Percentiles rank a stretch among this genome's conserved stretches.
Evolutionary conservation across 306 rosid species (phyloP).

Genomic region (Abrus pulchellus): DNA sequence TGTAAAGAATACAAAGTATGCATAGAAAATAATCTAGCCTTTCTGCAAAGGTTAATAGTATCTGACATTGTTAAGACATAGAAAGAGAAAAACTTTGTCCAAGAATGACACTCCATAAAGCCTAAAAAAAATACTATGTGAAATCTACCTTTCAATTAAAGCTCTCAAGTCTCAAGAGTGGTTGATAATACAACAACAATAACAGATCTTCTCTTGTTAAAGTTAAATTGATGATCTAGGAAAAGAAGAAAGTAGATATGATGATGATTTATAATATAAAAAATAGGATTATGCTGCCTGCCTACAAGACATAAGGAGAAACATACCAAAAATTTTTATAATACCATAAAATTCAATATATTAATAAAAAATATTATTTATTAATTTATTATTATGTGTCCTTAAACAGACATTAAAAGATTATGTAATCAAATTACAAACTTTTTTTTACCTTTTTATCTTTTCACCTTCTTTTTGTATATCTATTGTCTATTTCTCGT

Average conservation of each 20-base stretch:
- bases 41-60: conserved; percentile 25
- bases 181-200: conserved; percentile 33
- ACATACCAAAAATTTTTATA: conserved; percentile 29
- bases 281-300: conserved; percentile 52
- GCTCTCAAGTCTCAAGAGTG: conserved; percentile 22
- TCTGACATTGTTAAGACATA: conserved; percentile 38
- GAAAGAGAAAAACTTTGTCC: not conserved
- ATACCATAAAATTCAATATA: too few species aligned
- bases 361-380: too few species aligned
- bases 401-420: too few species aligned
- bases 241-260: conserved; percentile 38
- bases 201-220: conserved; percentile 32
- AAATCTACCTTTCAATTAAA: conserved; percentile 27
- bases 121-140: conserved; percentile 2
- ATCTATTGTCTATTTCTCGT: conserved; percentile 14
- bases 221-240: conserved; percentile 38
- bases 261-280: conserved; percentile 40
- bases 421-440: conserved; percentile 1
- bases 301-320: conserved; percentile 50
- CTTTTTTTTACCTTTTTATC: conserved; percentile 1
- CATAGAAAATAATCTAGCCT: not conserved
- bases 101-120: conserved; percentile 28
- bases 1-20: conserved; percentile 5
- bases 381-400: too few species aligned
- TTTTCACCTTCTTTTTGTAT: conserved; percentile 2